Conservation (phyloP, 1,284 basidiomycete genomes). For the Trametes versicolor region DNA sequence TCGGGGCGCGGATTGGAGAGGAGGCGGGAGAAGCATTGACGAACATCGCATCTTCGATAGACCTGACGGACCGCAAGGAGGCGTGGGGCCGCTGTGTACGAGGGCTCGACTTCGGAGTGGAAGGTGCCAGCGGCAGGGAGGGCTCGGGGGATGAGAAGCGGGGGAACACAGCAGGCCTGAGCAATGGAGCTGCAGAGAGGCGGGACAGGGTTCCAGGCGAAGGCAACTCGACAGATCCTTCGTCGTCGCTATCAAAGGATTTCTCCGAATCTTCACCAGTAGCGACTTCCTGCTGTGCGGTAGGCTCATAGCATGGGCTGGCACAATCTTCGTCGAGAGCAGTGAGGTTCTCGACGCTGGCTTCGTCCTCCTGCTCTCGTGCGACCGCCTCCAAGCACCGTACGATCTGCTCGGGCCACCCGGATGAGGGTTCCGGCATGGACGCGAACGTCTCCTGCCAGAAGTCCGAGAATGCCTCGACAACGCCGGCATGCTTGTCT, state of each 20-base stretch:
- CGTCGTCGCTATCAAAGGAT: not conserved
- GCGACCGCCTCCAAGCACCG: constrained; percentile 33
- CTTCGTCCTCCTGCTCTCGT: constrained; percentile 30
- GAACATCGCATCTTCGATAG: constrained; percentile 2
- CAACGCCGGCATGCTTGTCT: constrained; percentile 51
- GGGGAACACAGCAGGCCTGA: constrained; percentile 24
- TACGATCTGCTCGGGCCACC: constrained; percentile 55
- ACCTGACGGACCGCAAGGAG: constrained; percentile 49
- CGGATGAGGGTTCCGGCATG: constrained; percentile 50
- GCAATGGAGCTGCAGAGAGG: constrained; percentile 13
- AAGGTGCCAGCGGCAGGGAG: constrained; percentile 18
- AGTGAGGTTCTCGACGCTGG: constrained; percentile 32
- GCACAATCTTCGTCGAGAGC: constrained; percentile 11
- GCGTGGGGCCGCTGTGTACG: constrained; percentile 29
- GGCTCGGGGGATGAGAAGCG: constrained; percentile 5
- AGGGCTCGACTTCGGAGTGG: constrained; percentile 33
- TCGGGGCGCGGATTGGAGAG: constrained; percentile 23
- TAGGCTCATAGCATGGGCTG: constrained; percentile 4
- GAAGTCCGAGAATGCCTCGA: constrained; percentile 64
- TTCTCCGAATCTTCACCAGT: constrained; percentile 31
- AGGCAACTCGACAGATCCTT: constrained; percentile 13
- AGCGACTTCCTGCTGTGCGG: not conserved
- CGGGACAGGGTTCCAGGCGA: constrained; percentile 33
- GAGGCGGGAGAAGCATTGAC: constrained; percentile 20
- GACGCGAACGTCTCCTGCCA: constrained; percentile 61